Evolutionary conservation across 2,329 filamentous ascomycete genomes (phyloP).

Genomic region (Ascochyta koolunga): DNA sequence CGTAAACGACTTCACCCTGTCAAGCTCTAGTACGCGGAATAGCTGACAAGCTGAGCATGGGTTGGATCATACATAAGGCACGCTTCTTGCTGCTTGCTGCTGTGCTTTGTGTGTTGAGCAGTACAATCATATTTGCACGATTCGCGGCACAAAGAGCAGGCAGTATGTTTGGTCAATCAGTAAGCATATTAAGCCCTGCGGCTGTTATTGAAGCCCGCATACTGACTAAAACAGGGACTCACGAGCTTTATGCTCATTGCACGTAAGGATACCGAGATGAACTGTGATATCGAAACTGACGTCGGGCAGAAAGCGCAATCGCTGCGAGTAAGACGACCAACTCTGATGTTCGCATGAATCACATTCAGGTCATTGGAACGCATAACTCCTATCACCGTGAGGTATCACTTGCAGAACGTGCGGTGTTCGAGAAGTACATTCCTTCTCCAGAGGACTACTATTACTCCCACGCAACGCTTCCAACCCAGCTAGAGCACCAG

Average conservation of each 20-base stretch:
- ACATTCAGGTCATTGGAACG: constrained; percentile 59
- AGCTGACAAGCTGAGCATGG: constrained; percentile 3
- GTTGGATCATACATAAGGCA: constrained; percentile 17
- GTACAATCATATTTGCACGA: neutral
- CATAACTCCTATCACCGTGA: constrained; percentile 61
- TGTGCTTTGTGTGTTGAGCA: constrained; percentile 2
- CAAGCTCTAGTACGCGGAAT: constrained; percentile 15
- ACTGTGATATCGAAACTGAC: constrained; percentile 3
- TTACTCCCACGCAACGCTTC: constrained; percentile 56
- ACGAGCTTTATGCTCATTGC: constrained; percentile 28
- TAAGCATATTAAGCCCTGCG: constrained; percentile 4
- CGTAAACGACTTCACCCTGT: constrained; percentile 11
- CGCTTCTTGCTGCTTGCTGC: constrained; percentile 12
- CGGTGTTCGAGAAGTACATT: constrained; percentile 49
- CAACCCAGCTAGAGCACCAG: constrained; percentile 55
- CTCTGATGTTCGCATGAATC: constrained; percentile 55
- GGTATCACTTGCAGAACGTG: constrained; percentile 50
- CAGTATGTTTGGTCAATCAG: constrained; percentile 23
- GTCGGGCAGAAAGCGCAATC: constrained; percentile 18
- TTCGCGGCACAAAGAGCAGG: neutral
- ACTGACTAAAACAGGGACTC: constrained; percentile 19
- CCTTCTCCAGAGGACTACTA: constrained; percentile 51
- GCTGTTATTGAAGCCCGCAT: neutral
- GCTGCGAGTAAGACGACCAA: constrained; percentile 17
- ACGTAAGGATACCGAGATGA: constrained; percentile 13